These are phyloP conservation scores for Aquilaria malaccensis DNA, from an alignment of 345 rosid species.

Conservation along the genomic window DNA sequence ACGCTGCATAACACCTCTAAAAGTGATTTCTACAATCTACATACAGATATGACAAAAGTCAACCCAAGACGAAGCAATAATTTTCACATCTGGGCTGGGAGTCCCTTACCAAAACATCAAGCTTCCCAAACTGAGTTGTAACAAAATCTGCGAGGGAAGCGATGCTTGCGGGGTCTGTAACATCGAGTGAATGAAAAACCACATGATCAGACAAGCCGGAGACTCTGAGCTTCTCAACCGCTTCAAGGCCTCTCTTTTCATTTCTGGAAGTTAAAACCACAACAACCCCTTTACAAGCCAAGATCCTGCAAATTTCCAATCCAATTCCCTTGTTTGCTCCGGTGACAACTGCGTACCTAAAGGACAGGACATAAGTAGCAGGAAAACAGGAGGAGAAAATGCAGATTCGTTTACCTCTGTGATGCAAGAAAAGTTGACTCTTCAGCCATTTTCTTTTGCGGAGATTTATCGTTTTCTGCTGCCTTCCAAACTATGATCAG, in stretches of 20 bases:
- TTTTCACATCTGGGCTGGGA: too few species aligned
- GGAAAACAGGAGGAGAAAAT: neutral
- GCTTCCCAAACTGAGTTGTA: slow-evolving; percentile 10
- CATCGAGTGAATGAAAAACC: slow-evolving; percentile 23
- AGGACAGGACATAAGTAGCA: neutral
- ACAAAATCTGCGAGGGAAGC: slow-evolving; percentile 22
- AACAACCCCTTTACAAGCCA: slow-evolving; percentile 16
- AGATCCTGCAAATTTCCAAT: slow-evolving; percentile 21
- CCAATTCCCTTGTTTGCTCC: slow-evolving; percentile 40
- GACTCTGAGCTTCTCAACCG: slow-evolving; percentile 10
- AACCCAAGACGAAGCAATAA: too few species aligned
- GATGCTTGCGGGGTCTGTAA: slow-evolving; percentile 11
- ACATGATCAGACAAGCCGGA: slow-evolving; percentile 14
- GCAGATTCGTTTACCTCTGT: slow-evolving; percentile 9
- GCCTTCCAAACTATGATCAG: too few species aligned
- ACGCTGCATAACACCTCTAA: neutral
- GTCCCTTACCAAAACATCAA: slow-evolving; percentile 17
- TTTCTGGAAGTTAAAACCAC: slow-evolving; percentile 23
- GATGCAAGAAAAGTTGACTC: slow-evolving; percentile 5
- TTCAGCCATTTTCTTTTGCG: slow-evolving; percentile 8
- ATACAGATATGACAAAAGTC: too few species aligned
- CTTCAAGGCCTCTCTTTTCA: slow-evolving; percentile 21
- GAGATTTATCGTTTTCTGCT: too few species aligned
- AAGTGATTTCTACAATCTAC: too few species aligned
- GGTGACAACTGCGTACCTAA: slow-evolving; percentile 31